phyloP scores from a whole-genome alignment of 495 filamentous ascomycete genomes.

The Acidiella bohemica region DNA sequence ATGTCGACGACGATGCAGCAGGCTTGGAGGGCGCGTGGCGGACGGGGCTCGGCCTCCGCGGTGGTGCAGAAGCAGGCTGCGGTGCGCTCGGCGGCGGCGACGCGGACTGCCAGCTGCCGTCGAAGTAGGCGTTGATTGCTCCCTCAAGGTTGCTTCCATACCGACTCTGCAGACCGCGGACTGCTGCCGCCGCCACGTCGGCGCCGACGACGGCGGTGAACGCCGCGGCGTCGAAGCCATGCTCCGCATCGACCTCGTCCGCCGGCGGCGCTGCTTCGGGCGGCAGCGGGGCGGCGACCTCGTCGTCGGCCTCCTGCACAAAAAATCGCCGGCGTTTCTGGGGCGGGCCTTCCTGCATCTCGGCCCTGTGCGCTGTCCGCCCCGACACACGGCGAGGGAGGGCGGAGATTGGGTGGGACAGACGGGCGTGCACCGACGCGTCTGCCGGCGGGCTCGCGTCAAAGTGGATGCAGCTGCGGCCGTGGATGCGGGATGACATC shows the following conservation, averaged over 20 bases:
- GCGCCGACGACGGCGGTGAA: conserved; percentile 63
- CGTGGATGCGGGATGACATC: too few relatives aligned
- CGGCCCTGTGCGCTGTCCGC: conserved; percentile 29
- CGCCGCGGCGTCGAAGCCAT: conserved; percentile 50
- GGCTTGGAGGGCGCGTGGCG: conserved; percentile 15
- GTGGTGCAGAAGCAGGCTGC: neutral
- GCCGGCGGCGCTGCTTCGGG: conserved; percentile 17
- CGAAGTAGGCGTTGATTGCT: conserved; percentile 66
- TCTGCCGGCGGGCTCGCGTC: too few relatives aligned
- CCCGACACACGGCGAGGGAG: too few relatives aligned
- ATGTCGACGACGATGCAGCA: conserved; percentile 6
- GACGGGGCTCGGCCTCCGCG: neutral
- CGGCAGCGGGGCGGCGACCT: conserved; percentile 8
- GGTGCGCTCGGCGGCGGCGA: conserved; percentile 8
- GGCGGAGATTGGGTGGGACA: too few relatives aligned
- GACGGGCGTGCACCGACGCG: too few relatives aligned
- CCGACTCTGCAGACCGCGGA: conserved; percentile 26
- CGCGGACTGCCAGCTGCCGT: conserved; percentile 72
- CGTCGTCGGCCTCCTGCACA: conserved; percentile 37
- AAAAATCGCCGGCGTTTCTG: conserved; percentile 85
- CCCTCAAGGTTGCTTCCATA: conserved; percentile 34
- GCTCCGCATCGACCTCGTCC: conserved; percentile 12
- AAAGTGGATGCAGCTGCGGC: too few relatives aligned
- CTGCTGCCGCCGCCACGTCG: conserved; percentile 32
- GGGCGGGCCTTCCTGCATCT: conserved; percentile 46